Base-by-base conservation (phyloP, 1,139 yeast species). In the Candida pseudoviswanathii region DNA sequence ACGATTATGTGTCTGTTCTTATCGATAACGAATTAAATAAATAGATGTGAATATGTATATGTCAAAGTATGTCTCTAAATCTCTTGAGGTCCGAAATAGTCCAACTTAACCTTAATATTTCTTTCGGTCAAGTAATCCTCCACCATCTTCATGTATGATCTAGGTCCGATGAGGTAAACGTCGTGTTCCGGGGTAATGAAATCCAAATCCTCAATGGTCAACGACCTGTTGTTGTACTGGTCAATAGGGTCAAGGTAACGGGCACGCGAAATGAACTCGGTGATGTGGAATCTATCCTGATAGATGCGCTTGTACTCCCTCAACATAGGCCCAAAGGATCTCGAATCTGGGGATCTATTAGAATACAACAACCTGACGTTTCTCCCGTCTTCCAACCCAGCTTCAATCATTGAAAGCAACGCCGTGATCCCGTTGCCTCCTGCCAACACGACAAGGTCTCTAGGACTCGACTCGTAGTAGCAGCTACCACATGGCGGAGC, bases 351-450 rank as follows among this genome's bases (percentile, higher is more conserved):
- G 2, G 58, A 53, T 50, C 56, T 60, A 53, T 71, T 73, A 7
- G 76, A 71, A 57, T 67, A 62, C 42, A 61, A 54, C 44, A 74
- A 52, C 10, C 51, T 61, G 8, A 71, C 75, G 10, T 57, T 57
- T 52, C 66, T 62, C 3, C 67, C 68, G 21, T 59, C 58, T 11
- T 49, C 48, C 45, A 70, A 59, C 2, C 75, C 75, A n/a, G 67
- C 59, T 56, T 78, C 79, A 32, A 78, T 60, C 62, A 84, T 78
- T 8, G 87, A 68, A 45, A 83, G 59, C 47, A 82, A 55, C 40
- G 91, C 90, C 2, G 91, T 85, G 50, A 84, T 79, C 53, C 90
- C 91, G 55, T 84, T 83, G 46, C 90, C 91, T 46, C 85, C 87
- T 27, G 81, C 77, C 47, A 82, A 64, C 41, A 84, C 64, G 8